A percentile compares a stretch with the other conserved stretches of the same genome.
Evolutionary conservation across 768 basidiomycete genomes (phyloP).

Genomic region (Psilocybe subaeruginosa): DNA sequence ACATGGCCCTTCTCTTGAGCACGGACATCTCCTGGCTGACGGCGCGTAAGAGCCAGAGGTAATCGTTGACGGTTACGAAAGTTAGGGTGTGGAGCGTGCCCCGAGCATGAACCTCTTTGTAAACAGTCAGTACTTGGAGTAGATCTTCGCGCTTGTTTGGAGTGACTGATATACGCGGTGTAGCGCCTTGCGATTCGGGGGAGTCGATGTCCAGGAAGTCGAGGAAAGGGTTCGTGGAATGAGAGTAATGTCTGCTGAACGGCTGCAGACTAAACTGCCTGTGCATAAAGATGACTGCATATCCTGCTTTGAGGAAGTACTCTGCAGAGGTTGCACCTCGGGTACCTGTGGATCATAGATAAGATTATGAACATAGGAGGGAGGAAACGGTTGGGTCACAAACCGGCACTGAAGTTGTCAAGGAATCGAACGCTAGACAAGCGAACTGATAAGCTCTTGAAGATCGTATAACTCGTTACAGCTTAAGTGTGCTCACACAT

Average conservation of each 20-base stretch:
- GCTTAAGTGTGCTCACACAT: conserved; percentile 75
- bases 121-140: conserved; percentile 71
- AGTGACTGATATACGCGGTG: conserved; percentile 66
- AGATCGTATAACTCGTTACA: conserved; percentile 11
- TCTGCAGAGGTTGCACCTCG: conserved; percentile 97
- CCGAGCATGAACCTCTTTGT: conserved; percentile 77
- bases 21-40: conserved; percentile 77
- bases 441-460: conserved; percentile 26
- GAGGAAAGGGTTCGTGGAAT: conserved; percentile 97
- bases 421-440: conserved; percentile 88
- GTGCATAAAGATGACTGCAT: conserved; percentile 99
- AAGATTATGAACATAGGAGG: conserved; percentile 4
- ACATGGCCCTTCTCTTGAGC: conserved; percentile 77
- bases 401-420: conserved; percentile 98
- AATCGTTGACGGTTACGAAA: conserved; percentile 95
- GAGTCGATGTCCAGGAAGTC: conserved; percentile 83
- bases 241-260: conserved; percentile 97
- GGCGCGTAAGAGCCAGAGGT: conserved; percentile 88
- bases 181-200: conserved; percentile 21
- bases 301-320: conserved; percentile 92
- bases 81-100: conserved; percentile 83
- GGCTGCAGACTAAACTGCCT: conserved; percentile 97
- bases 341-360: conserved; percentile 62
- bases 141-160: conserved; percentile 66
- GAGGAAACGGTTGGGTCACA: conserved; percentile 23